phyloP scores from a whole-genome alignment of 2,329 filamentous ascomycete genomes.

The Bipolaris zeicola region DNA sequence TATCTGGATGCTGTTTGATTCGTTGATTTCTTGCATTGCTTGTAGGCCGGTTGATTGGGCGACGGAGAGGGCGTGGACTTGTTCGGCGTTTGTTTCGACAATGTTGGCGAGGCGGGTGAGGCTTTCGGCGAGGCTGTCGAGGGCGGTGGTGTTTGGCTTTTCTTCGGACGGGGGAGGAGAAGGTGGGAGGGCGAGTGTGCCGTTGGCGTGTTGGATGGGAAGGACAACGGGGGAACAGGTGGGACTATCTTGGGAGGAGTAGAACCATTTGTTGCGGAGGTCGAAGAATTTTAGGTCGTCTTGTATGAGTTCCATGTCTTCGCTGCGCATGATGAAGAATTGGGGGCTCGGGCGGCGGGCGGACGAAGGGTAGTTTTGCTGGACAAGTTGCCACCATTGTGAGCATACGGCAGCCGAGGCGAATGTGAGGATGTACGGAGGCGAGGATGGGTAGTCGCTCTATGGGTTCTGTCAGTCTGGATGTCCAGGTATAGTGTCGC shows the following conservation, averaged over 20 bases:
- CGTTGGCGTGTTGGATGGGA: slow-evolving; percentile 38
- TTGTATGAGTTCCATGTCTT: slow-evolving; percentile 44
- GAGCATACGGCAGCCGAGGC: slow-evolving; percentile 37
- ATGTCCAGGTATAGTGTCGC: not conserved
- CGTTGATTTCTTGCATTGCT: slow-evolving; percentile 47
- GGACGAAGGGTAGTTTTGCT: slow-evolving; percentile 38
- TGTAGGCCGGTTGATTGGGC: slow-evolving; percentile 43
- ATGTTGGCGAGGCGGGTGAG: slow-evolving; percentile 35
- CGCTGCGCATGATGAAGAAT: slow-evolving; percentile 43
- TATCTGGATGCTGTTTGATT: slow-evolving; percentile 43
- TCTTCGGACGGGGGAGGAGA: slow-evolving; percentile 8
- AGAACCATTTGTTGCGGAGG: slow-evolving; percentile 45
- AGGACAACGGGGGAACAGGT: slow-evolving; percentile 32
- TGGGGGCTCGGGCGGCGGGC: slow-evolving; percentile 40
- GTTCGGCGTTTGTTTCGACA: slow-evolving; percentile 38
- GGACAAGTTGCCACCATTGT: slow-evolving; percentile 45
- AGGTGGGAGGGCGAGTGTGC: slow-evolving; percentile 24
- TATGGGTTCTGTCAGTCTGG: slow-evolving; percentile 21
- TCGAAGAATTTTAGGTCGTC: slow-evolving; percentile 38
- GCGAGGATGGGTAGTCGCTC: slow-evolving; percentile 40
- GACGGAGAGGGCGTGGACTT: slow-evolving; percentile 42
- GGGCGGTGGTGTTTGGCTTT: slow-evolving; percentile 20
- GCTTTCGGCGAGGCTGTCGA: slow-evolving; percentile 31
- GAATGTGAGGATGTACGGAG: slow-evolving; percentile 45
- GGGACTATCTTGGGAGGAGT: slow-evolving; percentile 32